Evolutionary conservation across 345 rosid genomes (phyloP).

Genomic region (Dipteronia dyeriana): DNA sequence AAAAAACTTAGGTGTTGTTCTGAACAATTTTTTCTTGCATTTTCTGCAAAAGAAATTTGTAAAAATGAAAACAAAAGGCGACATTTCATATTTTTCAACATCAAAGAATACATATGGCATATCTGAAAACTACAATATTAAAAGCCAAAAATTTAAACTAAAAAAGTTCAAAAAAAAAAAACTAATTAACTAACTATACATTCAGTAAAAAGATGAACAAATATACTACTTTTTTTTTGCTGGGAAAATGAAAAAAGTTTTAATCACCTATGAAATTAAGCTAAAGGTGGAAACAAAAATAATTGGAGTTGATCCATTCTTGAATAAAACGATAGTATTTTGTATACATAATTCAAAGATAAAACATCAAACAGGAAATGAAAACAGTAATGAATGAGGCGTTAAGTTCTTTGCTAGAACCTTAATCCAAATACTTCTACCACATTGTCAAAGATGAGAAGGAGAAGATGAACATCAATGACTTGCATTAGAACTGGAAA

Average conservation of each 20-base stretch:
- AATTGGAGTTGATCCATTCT: too few species aligned
- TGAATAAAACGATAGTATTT: too few species aligned
- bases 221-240: background rate
- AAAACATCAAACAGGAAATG: background rate
- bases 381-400: background rate
- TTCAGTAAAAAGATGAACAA: background rate
- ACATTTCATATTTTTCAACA: background rate
- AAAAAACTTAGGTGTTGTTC: background rate
- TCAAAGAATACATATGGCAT: background rate
- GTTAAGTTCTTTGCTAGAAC: background rate
- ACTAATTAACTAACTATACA: background rate
- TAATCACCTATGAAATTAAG: background rate
- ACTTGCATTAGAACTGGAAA: background rate
- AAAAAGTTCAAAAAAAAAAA: background rate
- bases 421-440: background rate
- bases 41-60: background rate
- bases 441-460: background rate
- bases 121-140: background rate
- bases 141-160: background rate
- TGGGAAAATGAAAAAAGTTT: background rate
- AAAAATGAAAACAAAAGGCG: background rate
- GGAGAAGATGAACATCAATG: background rate
- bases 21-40: background rate
- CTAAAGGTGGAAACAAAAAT: background rate
- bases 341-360: too few species aligned